Evolutionary conservation across 768 basidiomycete genomes (phyloP), one percentile per base, ranked within the genome.

Genomic region (Mycena filopes): DNA sequence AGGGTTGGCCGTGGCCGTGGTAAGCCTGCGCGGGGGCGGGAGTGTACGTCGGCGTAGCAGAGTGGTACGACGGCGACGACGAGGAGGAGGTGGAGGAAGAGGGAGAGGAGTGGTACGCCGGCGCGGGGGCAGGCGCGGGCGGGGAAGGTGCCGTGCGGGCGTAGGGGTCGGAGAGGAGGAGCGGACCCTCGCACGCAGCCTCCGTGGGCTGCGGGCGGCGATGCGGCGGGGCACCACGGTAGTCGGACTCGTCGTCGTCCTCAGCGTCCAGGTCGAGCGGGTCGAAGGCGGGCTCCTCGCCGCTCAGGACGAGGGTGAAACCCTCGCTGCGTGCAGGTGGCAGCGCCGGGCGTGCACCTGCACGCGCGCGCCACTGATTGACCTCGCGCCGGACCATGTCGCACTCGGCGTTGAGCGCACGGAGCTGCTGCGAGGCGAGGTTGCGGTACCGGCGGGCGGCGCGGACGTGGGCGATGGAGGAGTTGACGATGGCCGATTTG

Each of bases 401-500:
- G 49, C 68, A 69, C 38, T 69, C 86, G 82, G 65, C 83, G 79
- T 72, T 81, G 81, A 66, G 83, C 80, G 70, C 88, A 81, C 59
- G 81, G 3, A 69, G 60, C 45, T 69, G 68, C 16, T 38, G 81
- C 33, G 83, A 82, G 28, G 89, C 89, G 60, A 89, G 79, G 23
- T 85, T 78, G 55, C 89, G 87, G 68, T 89, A 87, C 46, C 89
- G 82, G 68, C 88, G 84, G 43, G 87, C 84, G 43, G 84, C 78
- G 66, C 86, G 85, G 48, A 88, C 82, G 72, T 88, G 87, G 0
- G 88, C 83, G 74, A 92, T 91, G 48, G 88, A 90, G 49, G 88
- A 89, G 74, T 91, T 91, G 72, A 93, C 91, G 73, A 93, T 92
- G 50, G 90, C 88, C 31, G 87, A 87, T 78, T 93, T 93, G 73